Conservation (phyloP, 225 moss, liverwort and hornwort species). For the Pleurozium schreberi region DNA sequence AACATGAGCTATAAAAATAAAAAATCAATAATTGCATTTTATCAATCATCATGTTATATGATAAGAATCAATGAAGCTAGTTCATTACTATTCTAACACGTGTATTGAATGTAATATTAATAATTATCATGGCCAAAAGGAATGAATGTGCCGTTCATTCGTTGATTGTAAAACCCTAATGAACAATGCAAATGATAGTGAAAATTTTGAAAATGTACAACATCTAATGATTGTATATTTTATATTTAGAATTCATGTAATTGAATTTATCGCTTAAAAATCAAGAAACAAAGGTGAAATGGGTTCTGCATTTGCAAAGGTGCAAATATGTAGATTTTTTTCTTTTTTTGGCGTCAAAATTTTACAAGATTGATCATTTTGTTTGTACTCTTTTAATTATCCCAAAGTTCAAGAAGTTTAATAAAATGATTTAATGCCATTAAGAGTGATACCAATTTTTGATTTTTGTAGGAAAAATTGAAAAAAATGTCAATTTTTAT, state of each 20-base stretch:
- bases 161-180: not conserved
- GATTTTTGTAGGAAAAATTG: too few relatives aligned
- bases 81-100: not conserved
- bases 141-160: not conserved
- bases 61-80: not conserved
- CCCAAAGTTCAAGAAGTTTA: not conserved
- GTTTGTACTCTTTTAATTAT: not conserved
- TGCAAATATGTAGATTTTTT: not conserved
- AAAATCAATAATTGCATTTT: not conserved
- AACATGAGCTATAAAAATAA: not conserved
- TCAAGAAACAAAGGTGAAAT: not conserved
- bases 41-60: not conserved
- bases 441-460: too few relatives aligned
- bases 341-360: not conserved
- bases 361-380: rapidly evolving
- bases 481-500: not conserved
- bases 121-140: not conserved
- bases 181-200: not conserved
- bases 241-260: not conserved
- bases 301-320: slow-evolving; percentile 14
- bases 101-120: not conserved
- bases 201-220: not conserved
- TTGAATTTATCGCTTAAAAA: not conserved
- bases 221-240: not conserved
- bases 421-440: too few relatives aligned